These are phyloP conservation scores for Suillus ampliporus DNA, from an alignment of 768 basidiomycete genomes.

Conservation along the genomic window DNA sequence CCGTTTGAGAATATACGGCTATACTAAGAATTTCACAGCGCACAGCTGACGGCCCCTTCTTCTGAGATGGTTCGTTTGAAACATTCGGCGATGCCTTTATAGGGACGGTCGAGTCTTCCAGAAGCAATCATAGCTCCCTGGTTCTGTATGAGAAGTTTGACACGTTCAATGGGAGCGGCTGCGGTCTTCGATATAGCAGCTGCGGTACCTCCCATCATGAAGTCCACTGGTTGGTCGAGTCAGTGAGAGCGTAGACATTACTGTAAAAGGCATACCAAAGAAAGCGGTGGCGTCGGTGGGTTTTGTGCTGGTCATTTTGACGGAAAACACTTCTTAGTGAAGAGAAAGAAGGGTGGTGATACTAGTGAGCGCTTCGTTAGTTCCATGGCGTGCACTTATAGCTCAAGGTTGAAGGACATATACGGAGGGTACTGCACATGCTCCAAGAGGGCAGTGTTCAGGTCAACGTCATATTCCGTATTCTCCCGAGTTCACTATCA, in stretches of 20 bases:
- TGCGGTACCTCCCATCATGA: slow-evolving; percentile 43
- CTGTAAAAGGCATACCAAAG: slow-evolving; percentile 17
- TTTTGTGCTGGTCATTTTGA: slow-evolving; percentile 1
- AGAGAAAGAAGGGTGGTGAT: neutral
- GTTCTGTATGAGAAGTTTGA: slow-evolving; percentile 47
- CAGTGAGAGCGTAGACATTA: slow-evolving; percentile 9
- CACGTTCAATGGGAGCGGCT: slow-evolving; percentile 47
- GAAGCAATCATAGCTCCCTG: slow-evolving; percentile 43
- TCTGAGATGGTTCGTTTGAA: slow-evolving; percentile 40
- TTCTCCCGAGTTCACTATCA: neutral
- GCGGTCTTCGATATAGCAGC: slow-evolving; percentile 44
- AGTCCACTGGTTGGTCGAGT: slow-evolving; percentile 33
- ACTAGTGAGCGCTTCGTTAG: neutral
- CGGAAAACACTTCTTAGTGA: neutral
- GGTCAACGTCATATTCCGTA: neutral
- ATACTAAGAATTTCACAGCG: slow-evolving; percentile 19
- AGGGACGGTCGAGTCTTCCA: slow-evolving; percentile 44
- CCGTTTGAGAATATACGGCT: slow-evolving; percentile 1
- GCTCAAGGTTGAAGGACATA: neutral
- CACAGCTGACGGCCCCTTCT: slow-evolving; percentile 45
- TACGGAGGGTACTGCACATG: neutral
- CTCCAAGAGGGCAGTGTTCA: neutral
- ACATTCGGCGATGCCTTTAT: slow-evolving; percentile 42
- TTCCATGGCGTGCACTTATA: neutral
- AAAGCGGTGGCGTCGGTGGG: slow-evolving; percentile 21